Evolutionary conservation across 2,329 filamentous ascomycete species (phyloP), one percentile per base, ranked within the genome.

Genomic region (Neofusicoccum parvum): DNA sequence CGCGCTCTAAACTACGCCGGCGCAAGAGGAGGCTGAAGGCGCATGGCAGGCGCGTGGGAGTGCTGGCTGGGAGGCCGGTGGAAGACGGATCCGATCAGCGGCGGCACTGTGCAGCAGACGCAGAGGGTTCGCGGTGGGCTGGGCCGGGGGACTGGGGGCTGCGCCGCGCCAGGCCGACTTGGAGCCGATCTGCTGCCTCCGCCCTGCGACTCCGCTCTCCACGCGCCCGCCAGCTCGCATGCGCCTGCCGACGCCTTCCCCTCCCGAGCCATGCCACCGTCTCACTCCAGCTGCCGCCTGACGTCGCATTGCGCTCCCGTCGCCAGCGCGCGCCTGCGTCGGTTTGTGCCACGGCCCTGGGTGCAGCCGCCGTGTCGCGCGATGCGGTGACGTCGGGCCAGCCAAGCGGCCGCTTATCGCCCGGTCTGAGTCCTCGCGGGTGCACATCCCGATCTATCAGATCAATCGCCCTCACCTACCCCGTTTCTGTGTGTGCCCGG

Each of bases 371-470:
- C 9, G 10, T 11, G 39, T 59, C 54, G 23, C 12, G n/a, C 39
- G 20, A 34, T 34, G 54, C 54, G 54, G 14, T 59, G 54, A 45
- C 54, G 53, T 43, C 53, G 53, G 37, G 17, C 9, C 37, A 56
- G 53, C 20, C 46, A 5, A 17, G 39, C 15, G 27, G 9, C 39
- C 5, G 54, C 54, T 59, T 59, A 59, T 59, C 54, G 54, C 54
- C 15, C 39, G 54, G 54, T 27, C 54, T 45, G 37, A 46, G 39
- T 59, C 6, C 20, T 10, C 34, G 20, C 53, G 53, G 53, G 27
- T 43, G 34, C 37, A 15, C 53, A 56, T 56, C 54, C 54, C 54
- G 54, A 59, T 59, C 54, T 59, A 59, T 59, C 54, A 59, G 37
- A 15, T 59, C 17, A 43, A 53, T 53, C 50, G n/a, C 27, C 50